These are phyloP conservation scores for Physcomitrellopsis africana DNA, from an alignment of 225 moss, liverwort and hornwort species.

Conservation along the genomic window DNA sequence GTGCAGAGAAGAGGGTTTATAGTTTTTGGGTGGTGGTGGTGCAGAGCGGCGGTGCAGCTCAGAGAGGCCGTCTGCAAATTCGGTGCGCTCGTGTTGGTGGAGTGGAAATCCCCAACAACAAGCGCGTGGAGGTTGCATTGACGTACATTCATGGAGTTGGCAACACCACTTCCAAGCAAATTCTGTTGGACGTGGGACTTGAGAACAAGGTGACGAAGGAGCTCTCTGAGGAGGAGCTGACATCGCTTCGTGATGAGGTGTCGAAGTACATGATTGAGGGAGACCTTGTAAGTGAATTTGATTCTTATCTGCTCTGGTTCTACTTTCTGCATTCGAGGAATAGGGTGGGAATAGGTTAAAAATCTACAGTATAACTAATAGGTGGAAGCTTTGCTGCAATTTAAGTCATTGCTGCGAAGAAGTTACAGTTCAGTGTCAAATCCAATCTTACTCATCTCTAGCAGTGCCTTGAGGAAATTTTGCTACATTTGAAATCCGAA, in stretches of 20 bases:
- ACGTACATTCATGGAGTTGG: conserved; percentile 85
- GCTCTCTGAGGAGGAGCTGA: conserved; percentile 74
- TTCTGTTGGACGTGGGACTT: conserved; percentile 72
- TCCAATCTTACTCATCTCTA: too few species aligned
- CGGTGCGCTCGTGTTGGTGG: conserved; percentile 85
- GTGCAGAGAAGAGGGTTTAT: neutral
- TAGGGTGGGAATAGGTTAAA: neutral
- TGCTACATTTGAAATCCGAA: too few species aligned
- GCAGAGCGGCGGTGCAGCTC: conserved; percentile 23
- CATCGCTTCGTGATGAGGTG: conserved; percentile 77
- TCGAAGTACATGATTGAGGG: conserved; percentile 85
- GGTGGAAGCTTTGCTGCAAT: too few species aligned
- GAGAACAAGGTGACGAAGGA: conserved; percentile 80
- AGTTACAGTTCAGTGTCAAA: too few species aligned
- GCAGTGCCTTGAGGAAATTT: neutral
- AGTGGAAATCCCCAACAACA: conserved; percentile 78
- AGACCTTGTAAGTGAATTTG: conserved; percentile 54
- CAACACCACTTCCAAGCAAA: conserved; percentile 71
- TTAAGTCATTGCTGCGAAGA: too few species aligned
- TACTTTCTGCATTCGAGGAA: neutral
- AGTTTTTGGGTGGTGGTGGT: neutral
- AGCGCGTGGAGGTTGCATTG: conserved; percentile 71
- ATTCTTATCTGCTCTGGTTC: neutral
- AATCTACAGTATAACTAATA: too few species aligned
- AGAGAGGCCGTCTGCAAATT: conserved; percentile 47